Percentiles rank a stretch among this genome's conserved stretches.
phyloP scores from a whole-genome alignment of 2,329 filamentous ascomycete genomes.

The Rutstroemia sp. region DNA sequence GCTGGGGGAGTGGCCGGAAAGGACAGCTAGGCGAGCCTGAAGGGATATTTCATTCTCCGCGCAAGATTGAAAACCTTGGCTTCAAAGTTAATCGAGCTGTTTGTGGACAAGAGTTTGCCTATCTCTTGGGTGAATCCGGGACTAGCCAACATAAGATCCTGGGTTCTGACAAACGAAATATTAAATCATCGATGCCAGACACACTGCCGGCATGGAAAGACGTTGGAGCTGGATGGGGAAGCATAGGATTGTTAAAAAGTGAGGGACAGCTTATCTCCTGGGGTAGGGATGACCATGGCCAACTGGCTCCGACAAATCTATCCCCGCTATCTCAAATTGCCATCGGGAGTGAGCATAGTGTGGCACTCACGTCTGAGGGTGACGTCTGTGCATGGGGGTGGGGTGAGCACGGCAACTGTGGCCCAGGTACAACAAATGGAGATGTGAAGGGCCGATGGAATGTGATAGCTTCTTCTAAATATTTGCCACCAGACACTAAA shows the following conservation, averaged over 20 bases:
- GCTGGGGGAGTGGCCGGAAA: constrained; percentile 84
- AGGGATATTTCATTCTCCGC: constrained; percentile 49
- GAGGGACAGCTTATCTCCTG: constrained; percentile 60
- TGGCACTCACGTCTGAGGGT: constrained; percentile 59
- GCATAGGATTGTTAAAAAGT: constrained; percentile 60
- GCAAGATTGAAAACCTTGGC: constrained; percentile 47
- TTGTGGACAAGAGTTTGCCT: constrained; percentile 83
- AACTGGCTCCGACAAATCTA: constrained; percentile 59
- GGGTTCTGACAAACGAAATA: constrained; percentile 67
- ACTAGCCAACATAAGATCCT: constrained; percentile 58
- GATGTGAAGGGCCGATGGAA: constrained; percentile 66
- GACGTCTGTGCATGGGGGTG: constrained; percentile 85
- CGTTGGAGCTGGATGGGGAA: constrained; percentile 75
- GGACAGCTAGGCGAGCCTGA: constrained; percentile 66
- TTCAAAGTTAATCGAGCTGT: constrained; percentile 62
- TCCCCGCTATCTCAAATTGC: constrained; percentile 58
- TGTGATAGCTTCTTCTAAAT: constrained; percentile 51
- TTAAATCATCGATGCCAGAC: constrained; percentile 51
- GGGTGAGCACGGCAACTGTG: constrained; percentile 97
- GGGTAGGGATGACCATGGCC: constrained; percentile 81
- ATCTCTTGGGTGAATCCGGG: constrained; percentile 50
- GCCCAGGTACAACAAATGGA: constrained; percentile 53
- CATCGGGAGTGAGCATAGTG: constrained; percentile 82
- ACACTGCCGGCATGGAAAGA: constrained; percentile 53
- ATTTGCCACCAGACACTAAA: constrained; percentile 41